phyloP scores from a whole-genome alignment of 2,329 filamentous ascomycete genomes.

The Ophiostoma perfectum region DNA sequence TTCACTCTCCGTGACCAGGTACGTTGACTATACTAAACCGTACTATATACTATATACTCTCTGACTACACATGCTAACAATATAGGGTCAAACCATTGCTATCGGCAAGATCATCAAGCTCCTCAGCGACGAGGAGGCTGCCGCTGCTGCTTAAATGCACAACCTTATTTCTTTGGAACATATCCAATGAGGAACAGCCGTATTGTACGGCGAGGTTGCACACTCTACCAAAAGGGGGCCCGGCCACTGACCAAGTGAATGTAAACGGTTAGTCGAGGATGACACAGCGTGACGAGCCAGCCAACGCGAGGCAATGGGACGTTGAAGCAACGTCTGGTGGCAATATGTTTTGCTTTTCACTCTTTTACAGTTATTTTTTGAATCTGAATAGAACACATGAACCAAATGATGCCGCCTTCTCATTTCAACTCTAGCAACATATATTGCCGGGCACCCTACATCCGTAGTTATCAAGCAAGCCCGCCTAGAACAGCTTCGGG shows the following conservation, averaged over 20 bases:
- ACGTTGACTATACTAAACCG: constrained; percentile 30
- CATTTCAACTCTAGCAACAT: too few relatives aligned
- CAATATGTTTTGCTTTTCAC: not conserved
- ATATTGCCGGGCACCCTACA: too few relatives aligned
- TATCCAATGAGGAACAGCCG: not conserved
- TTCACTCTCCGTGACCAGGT: constrained; percentile 88
- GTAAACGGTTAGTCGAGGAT: not conserved
- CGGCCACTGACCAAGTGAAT: not conserved
- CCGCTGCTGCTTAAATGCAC: constrained; percentile 26
- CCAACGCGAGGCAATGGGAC: not conserved
- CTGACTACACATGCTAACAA: constrained; percentile 22
- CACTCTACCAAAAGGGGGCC: not conserved
- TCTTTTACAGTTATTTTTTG: not conserved
- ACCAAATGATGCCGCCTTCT: too few relatives aligned
- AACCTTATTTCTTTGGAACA: not conserved
- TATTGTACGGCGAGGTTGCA: not conserved
- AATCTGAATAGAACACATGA: not conserved
- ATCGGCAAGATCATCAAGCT: constrained; percentile 99
- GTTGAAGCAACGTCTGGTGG: not conserved
- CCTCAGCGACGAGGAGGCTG: constrained; percentile 35
- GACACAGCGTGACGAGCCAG: not conserved
- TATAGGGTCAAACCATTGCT: constrained; percentile 92
- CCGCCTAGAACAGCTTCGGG: constrained; percentile 47
- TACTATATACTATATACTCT: not conserved
- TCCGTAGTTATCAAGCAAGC: too few relatives aligned